Evolutionary conservation across 352 stramenopile genomes (phyloP).

Genomic region (Globisporangium sylvaticum): DNA sequence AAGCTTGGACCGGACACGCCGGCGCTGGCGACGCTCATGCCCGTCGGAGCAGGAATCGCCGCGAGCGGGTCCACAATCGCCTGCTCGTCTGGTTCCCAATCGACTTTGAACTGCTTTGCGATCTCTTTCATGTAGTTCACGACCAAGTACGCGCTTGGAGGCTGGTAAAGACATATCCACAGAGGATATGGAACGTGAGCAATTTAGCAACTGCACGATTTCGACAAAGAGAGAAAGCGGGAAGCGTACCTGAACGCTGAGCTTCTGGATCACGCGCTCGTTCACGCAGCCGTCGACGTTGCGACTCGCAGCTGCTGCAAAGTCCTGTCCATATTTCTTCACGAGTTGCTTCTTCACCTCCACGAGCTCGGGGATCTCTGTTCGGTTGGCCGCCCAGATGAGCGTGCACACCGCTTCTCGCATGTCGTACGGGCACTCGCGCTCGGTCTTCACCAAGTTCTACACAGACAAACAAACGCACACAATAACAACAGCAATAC

Average conservation of each 20-base stretch:
- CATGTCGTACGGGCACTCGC: constrained; percentile 93
- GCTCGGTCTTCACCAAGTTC: constrained; percentile 88
- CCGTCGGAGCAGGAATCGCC: constrained; percentile 88
- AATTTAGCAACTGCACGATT: background rate
- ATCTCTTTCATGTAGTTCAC: constrained; percentile 97
- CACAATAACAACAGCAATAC: background rate
- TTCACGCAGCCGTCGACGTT: constrained; percentile 91
- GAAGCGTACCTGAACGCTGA: constrained; percentile 77
- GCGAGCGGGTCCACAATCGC: constrained; percentile 74
- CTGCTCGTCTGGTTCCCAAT: constrained; percentile 87
- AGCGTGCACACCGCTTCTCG: constrained; percentile 90
- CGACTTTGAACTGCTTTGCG: constrained; percentile 93
- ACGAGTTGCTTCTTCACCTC: constrained; percentile 87
- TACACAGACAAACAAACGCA: constrained; percentile 11
- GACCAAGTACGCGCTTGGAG: constrained; percentile 92
- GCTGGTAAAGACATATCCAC: constrained; percentile 27
- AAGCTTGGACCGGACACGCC: constrained; percentile 83
- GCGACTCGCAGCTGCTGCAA: constrained; percentile 68
- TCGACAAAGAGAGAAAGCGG: background rate
- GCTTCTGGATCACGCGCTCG: constrained; percentile 90
- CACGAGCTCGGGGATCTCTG: constrained; percentile 91
- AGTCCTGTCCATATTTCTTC: constrained; percentile 90
- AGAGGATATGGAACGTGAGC: background rate
- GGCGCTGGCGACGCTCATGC: constrained; percentile 73
- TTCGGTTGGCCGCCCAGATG: constrained; percentile 90